Percentiles rank a stretch among this genome's conserved stretches.
Evolutionary conservation across 768 basidiomycete genomes (phyloP).

Genomic region (Termitomyces sp.): DNA sequence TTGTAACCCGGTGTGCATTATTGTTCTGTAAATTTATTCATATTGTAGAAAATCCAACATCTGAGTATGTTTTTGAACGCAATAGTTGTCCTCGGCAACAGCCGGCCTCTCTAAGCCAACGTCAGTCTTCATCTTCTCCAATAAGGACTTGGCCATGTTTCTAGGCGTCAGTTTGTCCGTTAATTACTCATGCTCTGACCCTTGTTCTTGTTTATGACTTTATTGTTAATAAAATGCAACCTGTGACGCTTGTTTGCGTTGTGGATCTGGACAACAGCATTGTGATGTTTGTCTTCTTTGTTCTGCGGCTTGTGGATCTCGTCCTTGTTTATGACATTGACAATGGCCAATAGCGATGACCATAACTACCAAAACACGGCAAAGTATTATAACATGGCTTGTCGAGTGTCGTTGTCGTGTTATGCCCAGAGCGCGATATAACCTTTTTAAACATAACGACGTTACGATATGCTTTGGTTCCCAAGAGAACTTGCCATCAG

Average conservation of each 20-base stretch:
- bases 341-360: not conserved
- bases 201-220: slow-evolving; percentile 2
- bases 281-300: not conserved
- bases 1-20: not conserved
- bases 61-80: not conserved
- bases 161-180: not conserved
- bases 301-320: not conserved
- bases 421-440: not conserved
- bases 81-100: not conserved
- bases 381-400: not conserved
- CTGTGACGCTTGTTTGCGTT: not conserved
- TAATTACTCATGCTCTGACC: not conserved
- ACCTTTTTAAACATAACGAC: not conserved
- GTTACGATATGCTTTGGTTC: not conserved
- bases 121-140: not conserved
- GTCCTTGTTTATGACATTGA: not conserved
- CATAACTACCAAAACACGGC: not conserved
- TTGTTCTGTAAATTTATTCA: not conserved
- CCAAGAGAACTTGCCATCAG: not conserved
- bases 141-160: not conserved
- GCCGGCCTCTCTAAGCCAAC: not conserved
- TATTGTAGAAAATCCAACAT: not conserved
- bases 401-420: not conserved
- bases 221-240: not conserved
- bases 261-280: not conserved